Conservation (phyloP, 2,329 filamentous ascomycete genomes). For the Aureobasidium lini region DNA sequence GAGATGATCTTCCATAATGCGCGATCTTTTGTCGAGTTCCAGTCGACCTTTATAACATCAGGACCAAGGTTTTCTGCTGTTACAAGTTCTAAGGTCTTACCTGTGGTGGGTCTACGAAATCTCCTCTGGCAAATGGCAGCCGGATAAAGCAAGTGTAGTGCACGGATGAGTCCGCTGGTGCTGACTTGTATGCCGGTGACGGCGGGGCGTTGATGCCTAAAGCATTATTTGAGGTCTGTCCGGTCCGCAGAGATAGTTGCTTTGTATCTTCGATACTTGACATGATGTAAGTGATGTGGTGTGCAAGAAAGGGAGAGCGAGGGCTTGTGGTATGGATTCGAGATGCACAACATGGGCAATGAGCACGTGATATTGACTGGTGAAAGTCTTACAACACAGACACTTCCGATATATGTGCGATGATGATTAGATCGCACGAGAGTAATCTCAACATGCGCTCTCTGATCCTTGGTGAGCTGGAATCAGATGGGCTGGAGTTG, state of each 20-base stretch:
- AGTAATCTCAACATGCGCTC: no score
- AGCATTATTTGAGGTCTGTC: not conserved
- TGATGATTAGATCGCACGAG: no score
- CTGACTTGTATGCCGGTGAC: slow-evolving; percentile 2
- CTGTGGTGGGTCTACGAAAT: slow-evolving; percentile 83
- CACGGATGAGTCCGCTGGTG: slow-evolving; percentile 15
- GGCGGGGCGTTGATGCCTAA: slow-evolving; percentile 6
- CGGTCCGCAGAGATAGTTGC: not conserved
- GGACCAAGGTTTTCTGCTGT: not conserved
- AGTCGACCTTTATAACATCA: slow-evolving; percentile 58
- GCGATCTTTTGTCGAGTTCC: slow-evolving; percentile 81
- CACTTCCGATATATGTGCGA: no score
- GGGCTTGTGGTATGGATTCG: not conserved
- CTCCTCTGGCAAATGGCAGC: slow-evolving; percentile 77
- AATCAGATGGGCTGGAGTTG: no score
- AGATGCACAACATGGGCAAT: not conserved
- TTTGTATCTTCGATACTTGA: not conserved
- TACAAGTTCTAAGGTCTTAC: slow-evolving; percentile 43
- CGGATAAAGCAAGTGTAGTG: slow-evolving; percentile 72
- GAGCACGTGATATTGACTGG: not conserved
- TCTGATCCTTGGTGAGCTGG: no score
- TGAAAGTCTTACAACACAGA: no score
- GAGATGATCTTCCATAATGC: slow-evolving; percentile 86
- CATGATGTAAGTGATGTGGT: not conserved
- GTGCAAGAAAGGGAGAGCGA: not conserved